Evolutionary conservation across 805 yeast species (phyloP), one percentile per base, ranked within the genome.

Genomic region (Yueomyces sinensis): DNA sequence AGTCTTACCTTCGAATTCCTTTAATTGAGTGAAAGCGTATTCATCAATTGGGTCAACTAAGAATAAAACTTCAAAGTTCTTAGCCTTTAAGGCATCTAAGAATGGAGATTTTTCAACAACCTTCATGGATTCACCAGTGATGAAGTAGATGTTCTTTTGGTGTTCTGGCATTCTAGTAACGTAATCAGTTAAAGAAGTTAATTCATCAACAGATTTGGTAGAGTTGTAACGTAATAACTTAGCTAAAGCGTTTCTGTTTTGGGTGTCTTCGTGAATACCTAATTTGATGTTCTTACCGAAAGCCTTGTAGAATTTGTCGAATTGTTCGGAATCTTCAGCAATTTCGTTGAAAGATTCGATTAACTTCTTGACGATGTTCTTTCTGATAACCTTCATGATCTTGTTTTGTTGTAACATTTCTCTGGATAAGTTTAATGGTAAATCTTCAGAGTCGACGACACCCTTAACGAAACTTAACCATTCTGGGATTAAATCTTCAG

Each of bases 401-500:
- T 91, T 91, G 84, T 91, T 91, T 72, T 91, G 99, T 72, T 91
- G 99, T 62, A 91, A 76, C 82, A 93, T 82, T 72, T 91, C 99
- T 82, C 99, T 89, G 54, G 98, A 91, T 71, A 91, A 76, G 89
- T 91, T 91, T 68, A 91, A 80, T 66, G 99, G 99, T 66, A 91
- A 74, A 69, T 91, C 99, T 73, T 91, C 97, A 52, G 96, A 84
- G 72, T 91, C 99, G 46, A 91, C 99, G 65, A 91, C 99, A 79
- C 99, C 99, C 71, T 73, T 87, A 56, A 91, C 83, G 66, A 91
- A 91, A 37, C 86, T 70, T 62, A 91, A 76, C 98, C 98, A 91
- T 66, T 91, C 97, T 62, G 99, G 99, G 49, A 91, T 86, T 58
- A 91, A 80, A 63, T 91, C 97, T 66, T 93, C 98, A 60, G 97